Percentiles rank a stretch among this genome's conserved stretches.
phyloP scores from a whole-genome alignment of 805 yeast genomes.

The Saccharomycopsis oosterbeekiorum region DNA sequence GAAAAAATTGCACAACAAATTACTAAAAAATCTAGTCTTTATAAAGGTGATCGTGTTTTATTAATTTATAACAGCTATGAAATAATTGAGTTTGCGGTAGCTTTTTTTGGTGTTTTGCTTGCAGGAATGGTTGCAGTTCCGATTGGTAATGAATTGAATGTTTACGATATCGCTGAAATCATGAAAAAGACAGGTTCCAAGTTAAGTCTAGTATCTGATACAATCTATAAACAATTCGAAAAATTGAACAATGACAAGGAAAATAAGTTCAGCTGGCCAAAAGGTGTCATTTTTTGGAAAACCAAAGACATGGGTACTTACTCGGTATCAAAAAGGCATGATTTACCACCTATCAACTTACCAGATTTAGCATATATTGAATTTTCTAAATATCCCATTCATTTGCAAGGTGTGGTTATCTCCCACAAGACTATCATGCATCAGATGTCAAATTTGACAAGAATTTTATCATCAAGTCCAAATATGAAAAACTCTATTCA shows the following conservation, averaged over 20 bases:
- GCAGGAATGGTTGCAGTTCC: slow-evolving; percentile 96
- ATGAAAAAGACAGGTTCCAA: slow-evolving; percentile 68
- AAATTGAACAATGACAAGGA: slow-evolving; percentile 38
- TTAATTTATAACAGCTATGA: slow-evolving; percentile 78
- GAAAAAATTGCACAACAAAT: slow-evolving; percentile 84
- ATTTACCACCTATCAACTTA: slow-evolving; percentile 55
- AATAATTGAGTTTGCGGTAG: slow-evolving; percentile 74
- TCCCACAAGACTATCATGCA: slow-evolving; percentile 81
- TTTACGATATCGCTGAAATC: slow-evolving; percentile 61
- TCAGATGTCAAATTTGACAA: slow-evolving; percentile 71
- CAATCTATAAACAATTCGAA: slow-evolving; percentile 67
- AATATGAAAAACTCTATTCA: slow-evolving; percentile 15
- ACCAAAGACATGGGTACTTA: slow-evolving; percentile 80
- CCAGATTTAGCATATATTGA: slow-evolving; percentile 91
- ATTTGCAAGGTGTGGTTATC: slow-evolving; percentile 84
- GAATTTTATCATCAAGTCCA: slow-evolving; percentile 58
- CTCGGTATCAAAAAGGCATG: slow-evolving; percentile 45
- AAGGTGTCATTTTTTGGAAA: slow-evolving; percentile 64
- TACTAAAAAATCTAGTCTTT: slow-evolving; percentile 53
- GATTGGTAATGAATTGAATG: slow-evolving; percentile 61
- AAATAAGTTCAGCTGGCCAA: slow-evolving; percentile 55
- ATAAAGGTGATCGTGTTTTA: slow-evolving; percentile 75
- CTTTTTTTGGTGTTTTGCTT: slow-evolving; percentile 82
- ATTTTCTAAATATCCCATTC: slow-evolving; percentile 79
- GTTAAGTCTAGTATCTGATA: slow-evolving; percentile 70